Percentiles rank a stretch among this genome's conserved stretches.
Evolutionary conservation across 2,329 filamentous ascomycete species (phyloP).

Genomic region (Microdochium bolleyi): DNA sequence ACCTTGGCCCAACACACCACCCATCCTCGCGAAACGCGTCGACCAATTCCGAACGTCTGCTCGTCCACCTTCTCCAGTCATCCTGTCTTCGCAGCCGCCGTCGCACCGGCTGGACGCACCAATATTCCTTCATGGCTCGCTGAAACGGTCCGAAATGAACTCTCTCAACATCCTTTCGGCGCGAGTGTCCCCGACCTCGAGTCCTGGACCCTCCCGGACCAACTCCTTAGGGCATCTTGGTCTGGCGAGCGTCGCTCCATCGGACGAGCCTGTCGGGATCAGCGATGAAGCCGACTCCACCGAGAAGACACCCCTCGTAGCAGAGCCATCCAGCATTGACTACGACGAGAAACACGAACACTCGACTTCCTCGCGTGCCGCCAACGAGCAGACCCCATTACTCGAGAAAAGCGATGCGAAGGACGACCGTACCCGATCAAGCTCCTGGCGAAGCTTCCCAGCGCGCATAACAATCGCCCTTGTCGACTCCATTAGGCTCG

Average conservation of each 20-base stretch:
- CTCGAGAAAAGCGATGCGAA: constrained; percentile 31
- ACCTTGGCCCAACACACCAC: neutral
- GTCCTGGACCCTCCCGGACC: constrained; percentile 47
- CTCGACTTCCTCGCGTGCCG: constrained; percentile 14
- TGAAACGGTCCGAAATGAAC: constrained; percentile 68
- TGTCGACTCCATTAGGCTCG: constrained; percentile 67
- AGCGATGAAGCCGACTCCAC: constrained; percentile 19
- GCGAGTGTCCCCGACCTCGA: constrained; percentile 60
- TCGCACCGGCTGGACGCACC: constrained; percentile 7
- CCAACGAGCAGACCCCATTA: constrained; percentile 64
- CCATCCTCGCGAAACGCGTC: neutral
- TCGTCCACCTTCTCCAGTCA: neutral
- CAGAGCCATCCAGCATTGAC: constrained; percentile 8
- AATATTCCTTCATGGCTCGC: constrained; percentile 43
- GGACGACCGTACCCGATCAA: constrained; percentile 25
- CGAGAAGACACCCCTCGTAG: neutral
- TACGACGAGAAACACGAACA: constrained; percentile 17
- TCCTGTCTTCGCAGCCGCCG: neutral
- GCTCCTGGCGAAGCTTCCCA: constrained; percentile 50
- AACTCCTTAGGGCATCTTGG: constrained; percentile 51
- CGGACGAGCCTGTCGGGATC: constrained; percentile 22
- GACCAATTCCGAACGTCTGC: neutral
- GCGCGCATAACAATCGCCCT: constrained; percentile 64
- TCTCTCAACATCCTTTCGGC: constrained; percentile 90
- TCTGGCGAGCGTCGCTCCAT: constrained; percentile 28